These are phyloP conservation scores for Monosporascus cannonballus DNA, from an alignment of 2,329 filamentous ascomycete genomes.

Conservation along the genomic window DNA sequence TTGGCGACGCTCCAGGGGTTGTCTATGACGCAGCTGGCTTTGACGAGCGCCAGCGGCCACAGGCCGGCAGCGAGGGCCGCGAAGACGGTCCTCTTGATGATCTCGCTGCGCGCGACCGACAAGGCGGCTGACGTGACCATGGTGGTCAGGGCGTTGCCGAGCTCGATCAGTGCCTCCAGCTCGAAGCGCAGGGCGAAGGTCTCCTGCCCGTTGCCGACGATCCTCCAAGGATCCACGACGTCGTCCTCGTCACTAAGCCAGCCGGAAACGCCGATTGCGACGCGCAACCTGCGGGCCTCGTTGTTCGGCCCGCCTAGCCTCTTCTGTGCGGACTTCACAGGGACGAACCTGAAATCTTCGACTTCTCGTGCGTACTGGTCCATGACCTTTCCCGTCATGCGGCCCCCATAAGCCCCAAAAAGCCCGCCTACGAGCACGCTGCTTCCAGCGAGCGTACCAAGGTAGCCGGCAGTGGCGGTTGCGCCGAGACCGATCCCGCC, in stretches of 20 bases:
- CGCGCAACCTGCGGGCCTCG: conserved; percentile 61
- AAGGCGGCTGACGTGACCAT: conserved; percentile 81
- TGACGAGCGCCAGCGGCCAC: conserved; percentile 59
- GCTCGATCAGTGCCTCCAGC: conserved; percentile 65
- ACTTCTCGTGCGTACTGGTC: conserved; percentile 81
- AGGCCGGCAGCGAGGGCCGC: conserved; percentile 51
- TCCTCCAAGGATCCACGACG: conserved; percentile 69
- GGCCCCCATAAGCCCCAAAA: conserved; percentile 81
- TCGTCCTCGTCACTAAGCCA: conserved; percentile 73
- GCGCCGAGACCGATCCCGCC: conserved; percentile 74
- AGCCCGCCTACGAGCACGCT: conserved; percentile 73
- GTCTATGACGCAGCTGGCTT: conserved; percentile 68
- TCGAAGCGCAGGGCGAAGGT: conserved; percentile 84
- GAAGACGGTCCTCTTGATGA: conserved; percentile 45
- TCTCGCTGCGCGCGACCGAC: conserved; percentile 56
- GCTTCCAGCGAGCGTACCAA: conserved; percentile 76
- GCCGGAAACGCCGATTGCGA: conserved; percentile 77
- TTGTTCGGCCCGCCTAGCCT: conserved; percentile 37
- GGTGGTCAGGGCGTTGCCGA: conserved; percentile 73
- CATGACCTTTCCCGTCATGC: conserved; percentile 81
- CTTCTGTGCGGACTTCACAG: conserved; percentile 53
- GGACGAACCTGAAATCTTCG: conserved; percentile 82
- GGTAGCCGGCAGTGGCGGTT: conserved; percentile 69
- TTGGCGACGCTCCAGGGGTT: conserved; percentile 78
- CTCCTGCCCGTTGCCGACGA: conserved; percentile 63